A percentile compares a stretch with the other conserved stretches of the same genome.
phyloP scores from a whole-genome alignment of 306 rosid species.

The Senna tora region DNA sequence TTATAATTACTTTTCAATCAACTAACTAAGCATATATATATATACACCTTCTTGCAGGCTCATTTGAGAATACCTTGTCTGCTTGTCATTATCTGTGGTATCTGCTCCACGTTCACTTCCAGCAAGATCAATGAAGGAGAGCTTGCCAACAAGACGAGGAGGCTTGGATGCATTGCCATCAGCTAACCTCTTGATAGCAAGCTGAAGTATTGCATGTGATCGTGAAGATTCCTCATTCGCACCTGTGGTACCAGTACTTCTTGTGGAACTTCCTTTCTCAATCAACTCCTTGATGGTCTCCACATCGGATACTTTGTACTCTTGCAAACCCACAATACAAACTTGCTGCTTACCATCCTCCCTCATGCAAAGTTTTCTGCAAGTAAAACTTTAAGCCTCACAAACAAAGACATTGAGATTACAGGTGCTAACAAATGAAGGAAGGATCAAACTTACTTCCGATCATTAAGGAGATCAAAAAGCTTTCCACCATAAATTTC shows the following conservation, averaged over 20 bases:
- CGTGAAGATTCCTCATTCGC: slow-evolving; percentile 99
- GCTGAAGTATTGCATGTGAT: slow-evolving; percentile 99
- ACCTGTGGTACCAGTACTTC: slow-evolving; percentile 98
- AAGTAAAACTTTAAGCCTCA: slow-evolving; percentile 35
- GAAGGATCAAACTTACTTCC: slow-evolving; percentile 66
- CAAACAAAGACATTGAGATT: slow-evolving; percentile 20
- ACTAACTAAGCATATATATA: background rate
- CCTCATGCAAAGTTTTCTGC: slow-evolving; percentile 98
- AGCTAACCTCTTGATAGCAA: slow-evolving; percentile 82
- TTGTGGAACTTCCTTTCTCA: slow-evolving; percentile 89
- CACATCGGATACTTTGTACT: slow-evolving; percentile 89
- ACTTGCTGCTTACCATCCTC: slow-evolving; percentile 99
- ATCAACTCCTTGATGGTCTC: slow-evolving; percentile 92
- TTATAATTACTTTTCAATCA: background rate
- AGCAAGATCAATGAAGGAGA: slow-evolving; percentile 98
- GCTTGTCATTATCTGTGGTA: slow-evolving; percentile 97
- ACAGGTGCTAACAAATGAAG: slow-evolving; percentile 29
- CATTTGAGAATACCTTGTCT: slow-evolving; percentile 66
- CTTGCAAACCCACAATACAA: slow-evolving; percentile 98
- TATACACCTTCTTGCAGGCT: slow-evolving; percentile 17
- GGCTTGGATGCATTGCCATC: slow-evolving; percentile 86
- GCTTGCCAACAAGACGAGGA: slow-evolving; percentile 86
- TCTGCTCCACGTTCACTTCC: slow-evolving; percentile 99
- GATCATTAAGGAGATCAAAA: slow-evolving; percentile 92
- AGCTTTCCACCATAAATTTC: slow-evolving; percentile 99